Percentiles rank a stretch among this genome's conserved stretches.
Conservation (phyloP, 164 flowering plant genomes). For the Santalum album region DNA sequence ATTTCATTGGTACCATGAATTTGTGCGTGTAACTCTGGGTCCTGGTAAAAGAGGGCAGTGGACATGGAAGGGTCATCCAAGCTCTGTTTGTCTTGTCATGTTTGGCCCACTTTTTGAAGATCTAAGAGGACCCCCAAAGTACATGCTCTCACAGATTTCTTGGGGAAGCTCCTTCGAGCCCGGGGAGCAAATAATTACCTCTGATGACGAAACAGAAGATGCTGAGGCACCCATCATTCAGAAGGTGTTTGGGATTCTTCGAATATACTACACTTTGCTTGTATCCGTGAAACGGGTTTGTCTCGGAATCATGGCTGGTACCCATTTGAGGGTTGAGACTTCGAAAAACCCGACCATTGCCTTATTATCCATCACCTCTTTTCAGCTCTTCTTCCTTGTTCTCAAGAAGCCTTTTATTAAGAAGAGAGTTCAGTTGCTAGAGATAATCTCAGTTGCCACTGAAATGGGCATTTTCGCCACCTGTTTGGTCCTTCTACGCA, state of each 20-base stretch:
- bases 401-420: slow-evolving; percentile 94
- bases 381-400: slow-evolving; percentile 83
- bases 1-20: slow-evolving; percentile 79
- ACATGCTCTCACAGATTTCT: slow-evolving; percentile 84
- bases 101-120: slow-evolving; percentile 88
- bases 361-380: slow-evolving; percentile 53
- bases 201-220: slow-evolving; percentile 97
- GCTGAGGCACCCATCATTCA: slow-evolving; percentile 93
- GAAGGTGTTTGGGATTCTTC: slow-evolving; percentile 76
- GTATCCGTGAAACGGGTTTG: slow-evolving; percentile 52
- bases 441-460: slow-evolving; percentile 57
- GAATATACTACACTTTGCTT: slow-evolving; percentile 78
- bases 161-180: slow-evolving; percentile 29
- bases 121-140: slow-evolving; percentile 90
- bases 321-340: slow-evolving; percentile 27
- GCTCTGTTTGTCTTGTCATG: slow-evolving; percentile 33
- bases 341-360: slow-evolving; percentile 44
- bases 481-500: slow-evolving; percentile 39
- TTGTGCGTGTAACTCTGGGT: slow-evolving; percentile 74
- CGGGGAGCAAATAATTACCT: slow-evolving; percentile 57
- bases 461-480: slow-evolving; percentile 57
- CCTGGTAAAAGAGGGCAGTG: slow-evolving; percentile 97
- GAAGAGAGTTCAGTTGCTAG: slow-evolving; percentile 81
- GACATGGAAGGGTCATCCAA: slow-evolving; percentile 73
- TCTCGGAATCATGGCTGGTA: slow-evolving; percentile 64